These are phyloP conservation scores for Fusarium buharicum DNA, from an alignment of 2,329 filamentous ascomycete genomes.

Conservation along the genomic window DNA sequence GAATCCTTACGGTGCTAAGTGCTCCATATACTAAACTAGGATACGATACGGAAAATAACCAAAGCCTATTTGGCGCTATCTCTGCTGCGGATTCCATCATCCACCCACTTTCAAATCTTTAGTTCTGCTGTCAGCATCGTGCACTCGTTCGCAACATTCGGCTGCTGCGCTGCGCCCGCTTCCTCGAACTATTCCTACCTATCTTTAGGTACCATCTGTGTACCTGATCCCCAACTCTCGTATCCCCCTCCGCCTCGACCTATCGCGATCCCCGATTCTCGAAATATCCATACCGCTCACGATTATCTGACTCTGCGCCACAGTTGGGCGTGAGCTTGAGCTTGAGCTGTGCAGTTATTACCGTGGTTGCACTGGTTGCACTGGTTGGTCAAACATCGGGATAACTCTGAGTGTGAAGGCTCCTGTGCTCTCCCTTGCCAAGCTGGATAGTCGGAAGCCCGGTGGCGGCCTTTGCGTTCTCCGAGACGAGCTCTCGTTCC, in stretches of 20 bases:
- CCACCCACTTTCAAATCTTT: conserved; percentile 11
- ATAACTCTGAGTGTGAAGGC: conserved; percentile 2
- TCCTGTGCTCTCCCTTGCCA: conserved; percentile 35
- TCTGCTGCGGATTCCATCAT: conserved; percentile 31
- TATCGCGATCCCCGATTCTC: conserved; percentile 9
- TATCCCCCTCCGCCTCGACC: conserved; percentile 16
- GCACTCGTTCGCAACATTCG: neutral
- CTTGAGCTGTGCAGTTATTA: conserved; percentile 7
- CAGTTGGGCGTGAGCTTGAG: conserved; percentile 15
- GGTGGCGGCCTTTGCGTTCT: conserved; percentile 23
- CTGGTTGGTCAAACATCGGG: conserved; percentile 7
- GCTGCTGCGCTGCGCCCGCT: neutral
- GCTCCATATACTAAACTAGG: conserved; percentile 21
- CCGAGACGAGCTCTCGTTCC: conserved; percentile 19
- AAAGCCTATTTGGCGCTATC: conserved; percentile 10
- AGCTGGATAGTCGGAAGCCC: conserved; percentile 33
- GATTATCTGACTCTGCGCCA: conserved; percentile 31
- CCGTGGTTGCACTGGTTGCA: conserved; percentile 7
- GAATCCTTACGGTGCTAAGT: conserved; percentile 5
- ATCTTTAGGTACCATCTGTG: conserved; percentile 7
- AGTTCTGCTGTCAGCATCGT: conserved; percentile 21
- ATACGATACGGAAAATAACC: neutral
- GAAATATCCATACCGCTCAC: conserved; percentile 20
- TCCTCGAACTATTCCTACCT: conserved; percentile 3
- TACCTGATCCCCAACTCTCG: conserved; percentile 16